phyloP scores from a whole-genome alignment of 306 rosid genomes.

The Arachis hypogaea region DNA sequence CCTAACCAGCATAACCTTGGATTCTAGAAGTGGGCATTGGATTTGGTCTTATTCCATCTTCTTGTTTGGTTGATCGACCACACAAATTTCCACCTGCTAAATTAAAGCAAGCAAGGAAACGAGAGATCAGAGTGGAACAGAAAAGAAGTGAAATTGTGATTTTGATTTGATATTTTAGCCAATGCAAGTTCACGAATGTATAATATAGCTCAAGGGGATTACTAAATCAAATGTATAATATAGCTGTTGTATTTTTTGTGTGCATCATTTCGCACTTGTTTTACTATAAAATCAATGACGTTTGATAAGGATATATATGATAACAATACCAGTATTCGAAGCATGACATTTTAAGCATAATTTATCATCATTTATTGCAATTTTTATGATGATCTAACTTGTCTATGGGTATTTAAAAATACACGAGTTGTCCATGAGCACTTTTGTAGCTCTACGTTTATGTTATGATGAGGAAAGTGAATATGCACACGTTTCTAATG shows the following conservation, averaged over 20 bases:
- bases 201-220: too few species aligned
- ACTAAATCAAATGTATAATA: constrained; percentile 2
- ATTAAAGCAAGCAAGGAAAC: not conserved
- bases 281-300: not conserved
- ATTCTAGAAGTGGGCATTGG: not conserved
- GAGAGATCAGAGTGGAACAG: not conserved
- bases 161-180: not conserved
- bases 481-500: too few species aligned
- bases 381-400: too few species aligned
- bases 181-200: not conserved
- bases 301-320: too few species aligned
- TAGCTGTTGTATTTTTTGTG: constrained; percentile 1
- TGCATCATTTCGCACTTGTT: not conserved
- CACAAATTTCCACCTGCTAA: too few species aligned
- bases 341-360: not conserved
- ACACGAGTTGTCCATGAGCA: too few species aligned
- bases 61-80: not conserved
- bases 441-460: too few species aligned
- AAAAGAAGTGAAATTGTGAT: not conserved
- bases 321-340: too few species aligned
- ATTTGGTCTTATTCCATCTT: constrained; percentile 15
- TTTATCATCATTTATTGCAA: too few species aligned
- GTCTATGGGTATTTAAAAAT: too few species aligned
- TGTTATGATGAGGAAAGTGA: too few species aligned
- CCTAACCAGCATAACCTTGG: constrained; percentile 5